Conservation (phyloP, 331 rosid genomes). For the Spiraea crenata region DNA sequence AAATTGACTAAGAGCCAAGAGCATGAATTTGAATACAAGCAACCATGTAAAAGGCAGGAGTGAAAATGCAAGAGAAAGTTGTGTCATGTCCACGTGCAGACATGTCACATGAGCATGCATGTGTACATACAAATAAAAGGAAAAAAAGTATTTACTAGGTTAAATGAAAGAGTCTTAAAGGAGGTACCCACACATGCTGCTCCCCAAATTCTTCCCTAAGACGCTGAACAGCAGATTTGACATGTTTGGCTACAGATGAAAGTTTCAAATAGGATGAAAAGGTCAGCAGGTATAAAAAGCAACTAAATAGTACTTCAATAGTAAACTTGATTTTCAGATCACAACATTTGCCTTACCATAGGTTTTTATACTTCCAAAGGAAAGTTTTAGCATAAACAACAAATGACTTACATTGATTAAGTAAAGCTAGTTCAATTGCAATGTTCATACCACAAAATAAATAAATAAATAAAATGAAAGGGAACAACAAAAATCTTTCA, state of each 20-base stretch:
- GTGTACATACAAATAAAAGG: background rate
- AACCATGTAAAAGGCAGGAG: constrained; percentile 15
- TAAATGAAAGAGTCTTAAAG: constrained; percentile 36
- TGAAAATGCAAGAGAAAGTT: constrained; percentile 3
- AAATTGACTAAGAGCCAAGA: constrained; percentile 11
- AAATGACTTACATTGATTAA: background rate
- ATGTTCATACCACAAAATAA: background rate
- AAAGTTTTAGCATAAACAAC: background rate
- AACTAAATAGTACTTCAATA: constrained; percentile 11
- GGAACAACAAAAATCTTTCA: background rate
- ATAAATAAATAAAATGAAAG: background rate
- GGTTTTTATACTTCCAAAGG: background rate
- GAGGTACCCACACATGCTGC: constrained; percentile 98
- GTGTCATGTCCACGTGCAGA: background rate
- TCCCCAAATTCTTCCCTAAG: constrained; percentile 71
- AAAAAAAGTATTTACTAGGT: background rate
- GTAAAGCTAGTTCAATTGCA: background rate
- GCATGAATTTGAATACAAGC: constrained; percentile 12
- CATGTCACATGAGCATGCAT: background rate
- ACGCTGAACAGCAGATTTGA: constrained; percentile 56
- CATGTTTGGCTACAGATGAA: constrained; percentile 56
- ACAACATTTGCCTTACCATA: background rate
- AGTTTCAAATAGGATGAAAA: constrained; percentile 14
- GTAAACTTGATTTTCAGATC: constrained; percentile 10
- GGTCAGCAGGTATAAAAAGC: constrained; percentile 20